Evolutionary conservation across 441 rosid genomes (phyloP), one percentile per base, ranked within the genome.

Genomic region (Populus hybrid): DNA sequence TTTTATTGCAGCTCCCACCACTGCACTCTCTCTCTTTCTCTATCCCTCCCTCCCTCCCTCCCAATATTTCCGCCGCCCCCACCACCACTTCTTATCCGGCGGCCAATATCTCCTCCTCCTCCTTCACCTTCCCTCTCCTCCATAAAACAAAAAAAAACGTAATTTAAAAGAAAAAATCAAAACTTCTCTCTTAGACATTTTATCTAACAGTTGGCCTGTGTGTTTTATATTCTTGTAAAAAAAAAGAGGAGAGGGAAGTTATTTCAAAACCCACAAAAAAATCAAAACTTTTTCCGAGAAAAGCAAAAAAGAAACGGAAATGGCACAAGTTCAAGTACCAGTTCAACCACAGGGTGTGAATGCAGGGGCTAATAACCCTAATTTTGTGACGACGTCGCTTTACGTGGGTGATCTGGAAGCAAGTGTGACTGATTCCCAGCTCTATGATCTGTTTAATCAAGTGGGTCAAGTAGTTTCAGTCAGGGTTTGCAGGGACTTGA

Each of bases 171-270:
- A 76, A 34, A 59, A 34, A 78, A 78, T 34, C 64, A 18, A 10
- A 75, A 20, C 40, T 14, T 76, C 40, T 67, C 38, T 74, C 30
- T 26, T 24, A 20, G 79, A 28, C 26, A 24, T 75, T 79, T 72
- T 74, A 74, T 82, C 64, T 9, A 72, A 30, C 69, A 73, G n/a
- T 46, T 28, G 38, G 64, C 26, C 23, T 76, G 63, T 59, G 73
- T 50, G 32, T 30, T 30, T 67, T 50, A 50, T 72, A 70, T 74
- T 73, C n/a, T 50, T 20, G 76, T 61, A 84, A 85, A 86, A 89
- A 89, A 88, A 86, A 84, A 85, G 92, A 92, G 94, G 94, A 88
- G 98, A 91, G 95, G 90, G 93, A 89, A 86, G 92, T 80, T 74
- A 70, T 65, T 40, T 66, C 78, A 87, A 86, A 74, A 73, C 75